Evolutionary conservation across 2,329 filamentous ascomycete species (phyloP), one percentile per base, ranked within the genome.

Genomic region (Claviceps digitariae): DNA sequence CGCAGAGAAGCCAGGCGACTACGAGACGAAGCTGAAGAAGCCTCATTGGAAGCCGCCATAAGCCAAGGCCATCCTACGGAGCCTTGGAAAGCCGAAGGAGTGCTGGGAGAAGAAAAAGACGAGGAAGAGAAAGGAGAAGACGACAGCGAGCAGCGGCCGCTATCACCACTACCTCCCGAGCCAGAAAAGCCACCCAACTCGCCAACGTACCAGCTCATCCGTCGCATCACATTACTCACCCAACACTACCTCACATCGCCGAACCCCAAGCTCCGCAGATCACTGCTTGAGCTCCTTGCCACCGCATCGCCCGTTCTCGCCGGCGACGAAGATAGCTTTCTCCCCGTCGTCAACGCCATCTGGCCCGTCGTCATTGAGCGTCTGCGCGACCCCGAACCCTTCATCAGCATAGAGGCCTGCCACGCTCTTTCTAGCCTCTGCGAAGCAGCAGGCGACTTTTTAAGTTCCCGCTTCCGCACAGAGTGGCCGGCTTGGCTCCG

Each of bases 221-320:
- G 89, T 36, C 84, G 84, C 54, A 93, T 98, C 54, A 82, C 90
- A 25, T 79, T 80, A 49, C 81, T 95, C 1, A 91, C 90, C 5
- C 90, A 95, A 63, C 84, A 95, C 64, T 93, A 96, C 67, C 78
- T 98, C 12, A 90, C 91, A 6, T 90, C 89, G 0, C 83, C 87
- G 0, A 90, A 89, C 0, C 82, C 90, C 0, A 79, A 81, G 12
- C 77, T 98, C 9, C 83, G 91, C 43, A 82, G 82, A 31, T 87
- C 85, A 0, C 76, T 98, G 3, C 79, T 98, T 10, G 78, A 81
- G 17, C 80, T 97, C 6, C 78, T 97, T 13, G 72, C 77, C 27
- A 88, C 83, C 0, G 84, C 89, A 3, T 78, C 85, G 4, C 79
- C 84, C 1, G 77, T 86, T 1, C 78, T 98, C 3, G 79, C 85